phyloP scores from a whole-genome alignment of 331 rosid species.

The Telfairia occidentalis region DNA sequence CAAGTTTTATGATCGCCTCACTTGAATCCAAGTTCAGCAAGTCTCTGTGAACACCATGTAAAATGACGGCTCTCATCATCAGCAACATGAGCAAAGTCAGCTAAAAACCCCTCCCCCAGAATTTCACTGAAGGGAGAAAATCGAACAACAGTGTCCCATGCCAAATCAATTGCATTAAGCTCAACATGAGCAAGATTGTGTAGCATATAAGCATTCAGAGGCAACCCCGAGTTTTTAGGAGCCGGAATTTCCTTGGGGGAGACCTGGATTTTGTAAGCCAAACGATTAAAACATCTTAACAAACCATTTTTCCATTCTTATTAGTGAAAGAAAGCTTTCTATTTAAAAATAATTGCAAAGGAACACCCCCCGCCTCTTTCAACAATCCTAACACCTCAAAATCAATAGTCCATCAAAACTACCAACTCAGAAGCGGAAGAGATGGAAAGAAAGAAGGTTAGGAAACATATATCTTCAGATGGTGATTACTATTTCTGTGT shows the following conservation, averaged over 20 bases:
- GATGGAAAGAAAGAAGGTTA: not conserved
- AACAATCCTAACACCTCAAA: not conserved
- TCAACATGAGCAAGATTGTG: constrained; percentile 94
- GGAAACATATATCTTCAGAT: not conserved
- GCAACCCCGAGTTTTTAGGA: constrained; percentile 77
- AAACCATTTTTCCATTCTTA: not conserved
- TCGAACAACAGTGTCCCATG: constrained; percentile 92
- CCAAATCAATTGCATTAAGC: constrained; percentile 91
- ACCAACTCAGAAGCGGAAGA: not conserved
- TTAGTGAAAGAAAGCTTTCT: not conserved
- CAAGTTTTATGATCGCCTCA: constrained; percentile 26
- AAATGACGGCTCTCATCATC: constrained; percentile 96
- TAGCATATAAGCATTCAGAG: constrained; percentile 86
- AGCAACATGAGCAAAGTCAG: constrained; percentile 91
- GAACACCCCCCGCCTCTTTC: not conserved
- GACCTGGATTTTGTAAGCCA: constrained; percentile 39
- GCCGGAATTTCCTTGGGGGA: constrained; percentile 76
- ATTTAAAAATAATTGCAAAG: too few species aligned
- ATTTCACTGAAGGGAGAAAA: constrained; percentile 57
- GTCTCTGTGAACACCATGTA: constrained; percentile 89
- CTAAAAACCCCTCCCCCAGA: constrained; percentile 78
- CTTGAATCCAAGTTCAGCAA: constrained; percentile 93
- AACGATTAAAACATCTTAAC: not conserved
- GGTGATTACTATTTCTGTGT: not conserved
- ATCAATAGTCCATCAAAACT: too few species aligned